phyloP scores from a whole-genome alignment of 148 eudicot species.

The Talinum fruticosum region DNA sequence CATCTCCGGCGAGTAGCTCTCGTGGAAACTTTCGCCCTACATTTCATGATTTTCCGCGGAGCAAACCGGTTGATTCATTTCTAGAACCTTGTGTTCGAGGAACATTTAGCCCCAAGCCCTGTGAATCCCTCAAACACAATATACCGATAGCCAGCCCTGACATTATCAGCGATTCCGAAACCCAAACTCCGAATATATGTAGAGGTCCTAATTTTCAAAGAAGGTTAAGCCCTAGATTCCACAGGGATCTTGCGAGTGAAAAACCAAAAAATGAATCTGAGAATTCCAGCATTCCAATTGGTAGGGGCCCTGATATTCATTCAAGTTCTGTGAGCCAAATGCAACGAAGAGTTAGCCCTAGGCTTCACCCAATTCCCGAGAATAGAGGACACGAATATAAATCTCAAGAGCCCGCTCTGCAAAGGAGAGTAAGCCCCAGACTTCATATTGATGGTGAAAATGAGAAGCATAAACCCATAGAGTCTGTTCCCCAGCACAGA shows the following conservation, averaged over 20 bases:
- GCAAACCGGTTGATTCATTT: not conserved
- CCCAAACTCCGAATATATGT: not conserved
- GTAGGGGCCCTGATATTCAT: not conserved
- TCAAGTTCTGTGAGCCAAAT: not conserved
- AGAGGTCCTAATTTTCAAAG: not conserved
- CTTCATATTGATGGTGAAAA: slow-evolving; percentile 13
- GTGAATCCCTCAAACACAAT: not conserved
- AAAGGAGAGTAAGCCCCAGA: slow-evolving; percentile 23
- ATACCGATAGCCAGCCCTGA: not conserved
- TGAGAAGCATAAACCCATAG: not conserved
- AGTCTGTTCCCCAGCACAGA: slow-evolving; percentile 7
- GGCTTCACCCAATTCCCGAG: not conserved
- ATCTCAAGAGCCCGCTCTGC: not conserved
- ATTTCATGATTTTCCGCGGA: not conserved
- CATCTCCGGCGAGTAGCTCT: not conserved
- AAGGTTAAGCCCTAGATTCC: slow-evolving; percentile 7
- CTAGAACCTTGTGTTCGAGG: not conserved
- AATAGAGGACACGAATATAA: not conserved
- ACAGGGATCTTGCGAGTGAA: not conserved
- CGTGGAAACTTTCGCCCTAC: not conserved
- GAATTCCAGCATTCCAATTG: not conserved
- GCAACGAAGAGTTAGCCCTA: slow-evolving; percentile 8
- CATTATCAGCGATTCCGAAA: not conserved
- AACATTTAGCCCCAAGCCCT: not conserved
- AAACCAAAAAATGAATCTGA: no score